Percentiles rank a stretch among this genome's conserved stretches.
These are phyloP conservation scores for Verticillium alfalfae DNA, from an alignment of 2,329 filamentous ascomycete species.

Conservation along the genomic window DNA sequence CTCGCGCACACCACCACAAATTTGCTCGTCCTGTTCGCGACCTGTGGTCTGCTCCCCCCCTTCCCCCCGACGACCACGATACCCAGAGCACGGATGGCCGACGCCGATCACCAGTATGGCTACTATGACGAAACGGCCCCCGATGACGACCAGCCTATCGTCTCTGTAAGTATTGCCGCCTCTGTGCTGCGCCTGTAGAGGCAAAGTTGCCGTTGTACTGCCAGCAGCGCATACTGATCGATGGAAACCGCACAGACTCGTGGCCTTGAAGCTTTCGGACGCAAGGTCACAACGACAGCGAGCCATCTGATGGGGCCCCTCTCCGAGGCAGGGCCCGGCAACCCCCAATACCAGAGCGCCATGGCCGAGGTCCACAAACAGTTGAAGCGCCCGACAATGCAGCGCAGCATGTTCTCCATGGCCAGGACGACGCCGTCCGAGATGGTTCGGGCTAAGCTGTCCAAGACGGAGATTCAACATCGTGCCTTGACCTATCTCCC, in stretches of 20 bases:
- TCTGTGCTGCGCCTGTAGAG: conserved; percentile 7
- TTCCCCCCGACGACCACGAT: background rate
- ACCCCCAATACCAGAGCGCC: conserved; percentile 73
- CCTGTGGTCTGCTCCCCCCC: background rate
- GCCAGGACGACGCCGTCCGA: conserved; percentile 90
- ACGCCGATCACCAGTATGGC: conserved; percentile 37
- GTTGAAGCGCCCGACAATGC: conserved; percentile 74
- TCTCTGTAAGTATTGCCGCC: conserved; percentile 23
- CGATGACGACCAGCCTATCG: conserved; percentile 43
- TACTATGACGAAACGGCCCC: conserved; percentile 38
- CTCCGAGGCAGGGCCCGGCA: conserved; percentile 42
- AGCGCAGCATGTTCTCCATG: conserved; percentile 87
- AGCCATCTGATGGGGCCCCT: conserved; percentile 77
- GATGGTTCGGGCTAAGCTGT: conserved; percentile 85
- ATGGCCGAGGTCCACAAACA: conserved; percentile 88
- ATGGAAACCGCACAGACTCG: conserved; percentile 54
- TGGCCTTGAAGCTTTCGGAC: conserved; percentile 84
- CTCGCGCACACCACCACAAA: background rate
- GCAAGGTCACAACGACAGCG: conserved; percentile 92
- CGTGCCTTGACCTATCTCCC: conserved; percentile 83
- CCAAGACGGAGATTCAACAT: conserved; percentile 87
- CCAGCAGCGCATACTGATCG: background rate
- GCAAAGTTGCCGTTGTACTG: background rate
- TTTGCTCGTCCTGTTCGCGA: background rate
- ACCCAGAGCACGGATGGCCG: conserved; percentile 26